A percentile compares a stretch with the other conserved stretches of the same genome.
These are phyloP conservation scores for Xylaria scruposa DNA, from an alignment of 495 filamentous ascomycete species.

Conservation along the genomic window DNA sequence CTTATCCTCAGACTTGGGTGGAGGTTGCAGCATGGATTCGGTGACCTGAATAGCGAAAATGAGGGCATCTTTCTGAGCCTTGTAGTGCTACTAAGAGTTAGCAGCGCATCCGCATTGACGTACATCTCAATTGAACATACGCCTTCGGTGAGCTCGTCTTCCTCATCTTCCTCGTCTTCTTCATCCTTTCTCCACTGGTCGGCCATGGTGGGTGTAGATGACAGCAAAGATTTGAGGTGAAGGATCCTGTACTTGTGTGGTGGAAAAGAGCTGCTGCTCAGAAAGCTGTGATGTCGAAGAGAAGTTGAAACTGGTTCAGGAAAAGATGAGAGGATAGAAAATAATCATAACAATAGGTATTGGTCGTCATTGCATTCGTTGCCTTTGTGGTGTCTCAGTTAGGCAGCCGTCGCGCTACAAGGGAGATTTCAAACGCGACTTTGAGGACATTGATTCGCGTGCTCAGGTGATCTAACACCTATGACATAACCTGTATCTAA, in stretches of 20 bases:
- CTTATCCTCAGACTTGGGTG: constrained; percentile 68
- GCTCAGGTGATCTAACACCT: constrained; percentile 23
- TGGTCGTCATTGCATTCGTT: not conserved
- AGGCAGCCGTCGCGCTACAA: constrained; percentile 32
- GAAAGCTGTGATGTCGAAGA: not conserved
- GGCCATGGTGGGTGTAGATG: constrained; percentile 42
- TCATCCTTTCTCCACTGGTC: constrained; percentile 56
- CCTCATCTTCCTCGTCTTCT: constrained; percentile 73
- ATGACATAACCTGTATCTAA: no score
- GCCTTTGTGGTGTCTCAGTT: not conserved
- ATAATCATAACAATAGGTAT: no score
- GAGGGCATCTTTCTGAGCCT: constrained; percentile 92
- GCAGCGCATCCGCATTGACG: not conserved
- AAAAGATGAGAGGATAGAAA: not conserved
- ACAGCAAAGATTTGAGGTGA: not conserved
- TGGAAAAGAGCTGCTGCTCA: not conserved
- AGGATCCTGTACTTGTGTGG: not conserved
- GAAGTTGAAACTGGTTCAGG: not conserved
- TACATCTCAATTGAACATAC: constrained; percentile 49
- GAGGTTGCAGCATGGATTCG: constrained; percentile 81
- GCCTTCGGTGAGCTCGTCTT: constrained; percentile 65
- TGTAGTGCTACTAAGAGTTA: constrained; percentile 72
- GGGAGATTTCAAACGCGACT: constrained; percentile 23
- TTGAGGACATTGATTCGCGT: constrained; percentile 16
- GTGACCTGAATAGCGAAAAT: constrained; percentile 96